Evolutionary conservation across 345 rosid genomes (phyloP), one percentile per base, ranked within the genome.

Genomic region (Pugionium cornutum): DNA sequence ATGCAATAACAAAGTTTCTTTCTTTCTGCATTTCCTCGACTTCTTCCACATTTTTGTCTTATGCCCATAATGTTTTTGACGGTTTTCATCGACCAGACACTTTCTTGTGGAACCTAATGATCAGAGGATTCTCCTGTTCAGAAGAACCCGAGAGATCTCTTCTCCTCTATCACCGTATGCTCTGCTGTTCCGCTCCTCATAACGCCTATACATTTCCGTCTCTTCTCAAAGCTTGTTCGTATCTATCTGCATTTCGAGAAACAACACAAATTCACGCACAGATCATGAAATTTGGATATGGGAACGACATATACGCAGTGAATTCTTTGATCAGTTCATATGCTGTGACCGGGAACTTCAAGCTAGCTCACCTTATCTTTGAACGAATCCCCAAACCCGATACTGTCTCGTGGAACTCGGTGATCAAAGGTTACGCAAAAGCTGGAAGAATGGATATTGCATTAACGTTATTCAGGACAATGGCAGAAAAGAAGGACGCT

Each of bases 161-260:
- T 68, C 45, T 79, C 65, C 35, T 83, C 42, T 88, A 90, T 55
- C 62, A 48, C 5, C 78, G 79, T 39, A 90, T 88, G 92, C 79
- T 82, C 34, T 40, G 32, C 60, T 58, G 33, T 50, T 81, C 84
- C 1, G 75, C 74, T 75, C 80, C 75, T 29, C 89, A 62, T 46
- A 82, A 86, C 75, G 47, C 65, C 25, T 73, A 86, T 61, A 84
- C 95, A 50, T 86, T 90, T 31, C 95, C 92, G 0, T 83, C 83
- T 77, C 77, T 86, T 68, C 91, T 89, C 58, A 85, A 78, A 76
- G 83, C 88, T n/a, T 84, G 95, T 75, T 82, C 85, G 26, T 56
- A 69, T 27, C 68, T 83, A 31, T 72, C 83, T 5, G 77, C 79
- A 54, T 53, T 75, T 37, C 40, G 73, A 36, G 86, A 75, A 61